Conservation (phyloP, 352 stramenopile species). For the Plasmopara halstedii region DNA sequence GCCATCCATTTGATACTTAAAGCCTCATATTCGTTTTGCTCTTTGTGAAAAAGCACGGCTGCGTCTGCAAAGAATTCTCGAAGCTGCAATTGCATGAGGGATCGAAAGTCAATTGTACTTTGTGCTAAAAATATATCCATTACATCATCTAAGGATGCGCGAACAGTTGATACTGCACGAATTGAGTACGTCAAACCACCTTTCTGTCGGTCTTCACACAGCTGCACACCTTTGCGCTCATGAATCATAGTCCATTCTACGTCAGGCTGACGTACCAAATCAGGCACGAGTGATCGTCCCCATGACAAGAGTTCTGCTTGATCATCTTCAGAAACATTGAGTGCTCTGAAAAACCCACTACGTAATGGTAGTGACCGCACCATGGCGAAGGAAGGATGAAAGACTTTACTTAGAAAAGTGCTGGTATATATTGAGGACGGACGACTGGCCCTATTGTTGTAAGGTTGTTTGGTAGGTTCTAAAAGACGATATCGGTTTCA, state of each 20-base stretch:
- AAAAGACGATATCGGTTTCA: conserved; percentile 11
- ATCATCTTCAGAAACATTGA: conserved; percentile 50
- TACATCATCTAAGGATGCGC: conserved; percentile 57
- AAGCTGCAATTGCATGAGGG: conserved; percentile 67
- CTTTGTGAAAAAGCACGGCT: conserved; percentile 64
- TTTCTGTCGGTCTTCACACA: conserved; percentile 76
- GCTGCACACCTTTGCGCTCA: conserved; percentile 61
- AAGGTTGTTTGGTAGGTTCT: conserved; percentile 2
- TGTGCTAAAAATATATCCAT: conserved; percentile 71
- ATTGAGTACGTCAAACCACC: conserved; percentile 78
- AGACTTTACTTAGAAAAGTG: conserved; percentile 6
- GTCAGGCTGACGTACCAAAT: conserved; percentile 54
- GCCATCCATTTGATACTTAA: conserved; percentile 79
- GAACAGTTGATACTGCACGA: conserved; percentile 44
- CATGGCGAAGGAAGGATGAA: conserved; percentile 23
- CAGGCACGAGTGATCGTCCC: conserved; percentile 60
- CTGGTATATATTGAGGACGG: conserved; percentile 3
- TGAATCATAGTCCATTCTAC: conserved; percentile 72
- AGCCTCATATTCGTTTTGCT: conserved; percentile 69
- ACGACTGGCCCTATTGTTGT: conserved; percentile 24
- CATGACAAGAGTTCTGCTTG: conserved; percentile 65
- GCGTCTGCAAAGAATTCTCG: conserved; percentile 66
- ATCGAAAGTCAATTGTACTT: conserved; percentile 53
- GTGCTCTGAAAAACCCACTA: conserved; percentile 66
- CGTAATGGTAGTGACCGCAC: conserved; percentile 72